A percentile compares a stretch with the other conserved stretches of the same genome.
phyloP scores from a whole-genome alignment of 768 basidiomycete genomes.

The Strobilomyces echinocephalus region DNA sequence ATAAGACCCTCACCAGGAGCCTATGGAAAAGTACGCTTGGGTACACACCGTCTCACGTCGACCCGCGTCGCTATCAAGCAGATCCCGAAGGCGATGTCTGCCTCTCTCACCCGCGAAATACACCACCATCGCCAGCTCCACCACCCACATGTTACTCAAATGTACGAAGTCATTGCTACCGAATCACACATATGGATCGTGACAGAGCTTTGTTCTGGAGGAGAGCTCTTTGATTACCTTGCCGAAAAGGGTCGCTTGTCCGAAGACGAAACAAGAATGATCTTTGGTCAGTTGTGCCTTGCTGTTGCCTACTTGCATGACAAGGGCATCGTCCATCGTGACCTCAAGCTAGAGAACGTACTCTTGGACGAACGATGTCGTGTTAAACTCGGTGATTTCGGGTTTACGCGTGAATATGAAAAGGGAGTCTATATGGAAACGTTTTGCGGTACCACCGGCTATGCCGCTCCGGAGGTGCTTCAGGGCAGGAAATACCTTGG shows the following conservation, averaged over 20 bases:
- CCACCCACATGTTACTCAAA: conserved; percentile 91
- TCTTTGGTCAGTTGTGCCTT: conserved; percentile 96
- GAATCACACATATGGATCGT: conserved; percentile 96
- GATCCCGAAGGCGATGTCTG: conserved; percentile 90
- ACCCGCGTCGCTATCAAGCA: conserved; percentile 96
- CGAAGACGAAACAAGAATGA: conserved; percentile 75
- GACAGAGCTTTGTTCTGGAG: conserved; percentile 93
- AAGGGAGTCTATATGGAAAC: conserved; percentile 78
- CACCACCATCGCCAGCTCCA: conserved; percentile 97
- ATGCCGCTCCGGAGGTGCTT: conserved; percentile 92
- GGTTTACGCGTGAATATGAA: conserved; percentile 91
- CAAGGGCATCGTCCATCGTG: conserved; percentile 92
- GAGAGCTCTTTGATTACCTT: conserved; percentile 97
- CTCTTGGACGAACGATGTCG: conserved; percentile 85
- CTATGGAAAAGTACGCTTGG: conserved; percentile 93
- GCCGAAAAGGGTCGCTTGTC: conserved; percentile 87
- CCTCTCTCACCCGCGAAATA: conserved; percentile 91
- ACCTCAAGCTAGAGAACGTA: conserved; percentile 95
- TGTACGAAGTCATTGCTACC: conserved; percentile 97
- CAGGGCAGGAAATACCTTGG: conserved; percentile 85
- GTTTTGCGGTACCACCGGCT: conserved; percentile 91
- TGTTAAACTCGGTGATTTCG: conserved; percentile 92
- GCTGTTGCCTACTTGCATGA: conserved; percentile 91
- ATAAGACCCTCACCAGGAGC: conserved; percentile 55
- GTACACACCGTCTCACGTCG: conserved; percentile 88